Evolutionary conservation across 805 yeast species (phyloP), one percentile per base, ranked within the genome.

Genomic region (Candida saitoana): DNA sequence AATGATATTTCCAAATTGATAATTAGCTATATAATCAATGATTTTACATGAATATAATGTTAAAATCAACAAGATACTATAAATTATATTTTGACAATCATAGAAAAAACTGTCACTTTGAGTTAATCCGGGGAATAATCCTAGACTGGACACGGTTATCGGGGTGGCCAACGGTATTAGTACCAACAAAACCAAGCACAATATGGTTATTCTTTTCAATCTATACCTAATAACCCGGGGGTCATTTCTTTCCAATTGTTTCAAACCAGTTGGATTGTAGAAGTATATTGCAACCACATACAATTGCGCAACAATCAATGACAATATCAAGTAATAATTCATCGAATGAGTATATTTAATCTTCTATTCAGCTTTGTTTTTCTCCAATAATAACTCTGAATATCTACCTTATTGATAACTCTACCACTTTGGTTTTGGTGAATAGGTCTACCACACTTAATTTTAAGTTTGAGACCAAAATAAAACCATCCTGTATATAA

Each of bases 261-360:
- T 22, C 18, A 63, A 25, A 6, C 50, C 24, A 5, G 38, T 33
- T 1, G 71, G 70, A 35, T 46, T 56, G 9, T 38, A 29, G 15
- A 60, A 39, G 48, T 71, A 71, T 12, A 79, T 60, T 20, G 61
- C 65, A 3, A 58, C 50, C 12, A 80, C 83, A 52, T 78, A 80
- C 3, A 71, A 60, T 9, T 62, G 41, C 1, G 84, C 72, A 3
- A 76, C 54, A 0, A 56, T 34, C 0, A 63, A 24, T 0, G 74
- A 56, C 4, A 65, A 49, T 0, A 34, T 29, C 20, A 43, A 17
- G 17, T 20, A 37, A 11, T 22, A 22, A 11, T 22, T 22, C 27
- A 22, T 22, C n/a, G n/a, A n/a, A n/a, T n/a, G n/a, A n/a, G n/a
- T n/a, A n/a, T n/a, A n/a, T n/a, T n/a, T n/a, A n/a, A n/a, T n/a